Conservation (phyloP, 2,329 filamentous ascomycete species). For the Phaeoacremonium minimum region DNA sequence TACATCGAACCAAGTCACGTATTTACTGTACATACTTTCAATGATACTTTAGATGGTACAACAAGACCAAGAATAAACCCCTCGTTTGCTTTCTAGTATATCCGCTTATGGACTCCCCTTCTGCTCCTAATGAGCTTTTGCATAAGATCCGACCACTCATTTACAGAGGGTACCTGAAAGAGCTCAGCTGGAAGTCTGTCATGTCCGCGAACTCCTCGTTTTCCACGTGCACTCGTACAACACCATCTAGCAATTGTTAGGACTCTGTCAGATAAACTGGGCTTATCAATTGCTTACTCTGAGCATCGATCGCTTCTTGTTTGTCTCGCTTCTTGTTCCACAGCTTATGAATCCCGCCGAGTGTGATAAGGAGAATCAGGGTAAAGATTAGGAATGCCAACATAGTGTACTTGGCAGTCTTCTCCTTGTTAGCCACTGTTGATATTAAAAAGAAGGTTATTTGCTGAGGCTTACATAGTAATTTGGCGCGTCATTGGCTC, state of each 20-base stretch:
- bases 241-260: background rate
- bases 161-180: background rate
- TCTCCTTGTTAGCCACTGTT: no score
- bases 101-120: no score
- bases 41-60: no score
- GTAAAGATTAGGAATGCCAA: background rate
- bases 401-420: slow-evolving; percentile 3
- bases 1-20: no score
- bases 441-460: no score
- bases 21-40: no score
- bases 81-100: no score
- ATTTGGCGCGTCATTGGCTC: background rate
- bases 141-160: no score
- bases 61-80: no score
- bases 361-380: background rate
- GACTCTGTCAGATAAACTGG: background rate
- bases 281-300: background rate
- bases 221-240: background rate
- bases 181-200: slow-evolving; percentile 1
- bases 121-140: no score
- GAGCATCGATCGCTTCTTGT: background rate
- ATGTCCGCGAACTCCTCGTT: slow-evolving; percentile 1
- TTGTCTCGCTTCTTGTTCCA: slow-evolving; percentile 3
- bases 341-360: background rate
- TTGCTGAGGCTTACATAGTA: slow-evolving; percentile 1